phyloP scores from a whole-genome alignment of 225 moss, liverwort and hornwort genomes.

The Physcomitrellopsis africana region DNA sequence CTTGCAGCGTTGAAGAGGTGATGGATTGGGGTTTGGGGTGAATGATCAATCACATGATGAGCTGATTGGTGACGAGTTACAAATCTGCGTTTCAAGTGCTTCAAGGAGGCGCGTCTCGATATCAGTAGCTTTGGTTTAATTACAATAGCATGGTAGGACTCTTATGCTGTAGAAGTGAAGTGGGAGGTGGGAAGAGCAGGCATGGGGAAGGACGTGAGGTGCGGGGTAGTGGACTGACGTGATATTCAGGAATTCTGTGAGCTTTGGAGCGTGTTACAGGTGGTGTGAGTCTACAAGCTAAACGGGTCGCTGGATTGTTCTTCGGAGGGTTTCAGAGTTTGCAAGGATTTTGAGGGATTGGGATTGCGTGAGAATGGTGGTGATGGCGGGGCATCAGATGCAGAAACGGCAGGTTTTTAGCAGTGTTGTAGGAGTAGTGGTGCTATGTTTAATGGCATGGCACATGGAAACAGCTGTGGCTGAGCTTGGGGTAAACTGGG shows the following conservation, averaged over 20 bases:
- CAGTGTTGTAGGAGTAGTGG: neutral
- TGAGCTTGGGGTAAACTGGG: slow-evolving; percentile 84
- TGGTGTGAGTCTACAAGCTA: neutral
- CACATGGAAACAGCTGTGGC: slow-evolving; percentile 25
- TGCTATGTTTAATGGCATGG: slow-evolving; percentile 16
- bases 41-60: no score
- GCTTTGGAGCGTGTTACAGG: neutral
- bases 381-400: slow-evolving; percentile 23
- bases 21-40: no score
- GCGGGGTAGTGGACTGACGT: slow-evolving; percentile 6
- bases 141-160: no score
- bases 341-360: neutral
- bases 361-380: slow-evolving; percentile 2
- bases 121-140: no score
- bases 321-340: no score
- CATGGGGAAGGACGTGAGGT: slow-evolving; percentile 32
- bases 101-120: no score
- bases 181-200: slow-evolving; percentile 2
- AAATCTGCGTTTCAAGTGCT: no score
- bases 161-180: no score
- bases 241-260: neutral
- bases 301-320: neutral
- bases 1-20: no score
- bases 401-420: slow-evolving; percentile 2
- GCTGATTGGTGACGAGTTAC: no score